Evolutionary conservation across 495 filamentous ascomycete genomes (phyloP), one percentile per base, ranked within the genome.

Genomic region (Penicillium bovifimosum): DNA sequence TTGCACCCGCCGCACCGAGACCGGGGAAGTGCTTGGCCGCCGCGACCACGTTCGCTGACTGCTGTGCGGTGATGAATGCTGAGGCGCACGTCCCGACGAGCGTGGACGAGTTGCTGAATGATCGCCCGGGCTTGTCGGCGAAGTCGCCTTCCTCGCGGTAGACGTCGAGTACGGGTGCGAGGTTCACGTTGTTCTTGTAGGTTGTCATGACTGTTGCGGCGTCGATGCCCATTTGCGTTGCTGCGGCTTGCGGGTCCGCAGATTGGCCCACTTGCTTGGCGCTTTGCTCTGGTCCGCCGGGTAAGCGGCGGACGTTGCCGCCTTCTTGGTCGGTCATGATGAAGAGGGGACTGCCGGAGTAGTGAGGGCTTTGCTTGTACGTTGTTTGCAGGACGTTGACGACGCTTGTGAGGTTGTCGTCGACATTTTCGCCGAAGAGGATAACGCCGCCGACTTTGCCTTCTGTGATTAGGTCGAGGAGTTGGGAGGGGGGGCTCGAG

Each of bases 321-420:
- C 69, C 68, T 34, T 72, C 69, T 20, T 72, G 69, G 47, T 72
- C 69, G 1, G 68, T 72, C 61, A 69, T 66, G 48, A 71, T 68
- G 0, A 71, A 47, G 0, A 72, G 52, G 6, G 69, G 69, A 4
- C 47, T 50, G 6, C 61, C 66, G 3, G 51, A 26, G 13, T 63
- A 57, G 9, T 57, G 54, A 0, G 55, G 39, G 16, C 63, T 66
- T 24, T 60, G 36, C n/a, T 48, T 50, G 26, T 70, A 72, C 3
- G 64, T 47, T 18, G 48, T 35, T 40, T 72, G 67, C 8, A 66
- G 55, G 5, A 47, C 17, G n/a, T 48, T 38, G 32, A 72, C 54
- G 1, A 51, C 49, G 9, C 48, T 50, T 9, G 55, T 40, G 3
- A 71, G 52, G 9, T 62, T 53, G 29, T 50, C 45, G 33, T 54